A percentile compares a stretch with the other conserved stretches of the same genome.
Evolutionary conservation across 1,284 basidiomycete species (phyloP).

Genomic region (Sporisorium exsertum): DNA sequence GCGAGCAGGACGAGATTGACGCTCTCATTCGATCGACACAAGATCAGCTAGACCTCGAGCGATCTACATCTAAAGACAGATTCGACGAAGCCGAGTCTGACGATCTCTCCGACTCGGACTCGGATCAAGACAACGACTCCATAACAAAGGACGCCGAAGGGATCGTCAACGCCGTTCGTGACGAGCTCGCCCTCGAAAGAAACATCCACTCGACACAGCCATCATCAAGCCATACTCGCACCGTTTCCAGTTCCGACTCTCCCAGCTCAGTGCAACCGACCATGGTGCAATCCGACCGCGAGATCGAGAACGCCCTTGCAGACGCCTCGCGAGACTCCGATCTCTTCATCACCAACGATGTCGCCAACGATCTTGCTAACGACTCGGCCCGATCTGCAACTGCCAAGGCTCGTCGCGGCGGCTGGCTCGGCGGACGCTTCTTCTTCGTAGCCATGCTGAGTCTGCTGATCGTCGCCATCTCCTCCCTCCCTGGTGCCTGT

Average conservation of each 20-base stretch:
- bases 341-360: constrained; percentile 9
- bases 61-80: not conserved
- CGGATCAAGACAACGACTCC: constrained; percentile 24
- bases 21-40: constrained; percentile 36
- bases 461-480: constrained; percentile 42
- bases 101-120: constrained; percentile 20
- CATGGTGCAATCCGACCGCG: constrained; percentile 19
- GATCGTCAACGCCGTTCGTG: constrained; percentile 39
- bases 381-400: not conserved
- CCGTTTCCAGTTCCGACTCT: not conserved
- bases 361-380: not conserved
- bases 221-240: no score
- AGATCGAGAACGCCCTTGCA: constrained; percentile 44
- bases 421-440: constrained; percentile 36
- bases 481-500: constrained; percentile 41
- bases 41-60: constrained; percentile 33
- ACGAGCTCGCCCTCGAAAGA: constrained; percentile 39
- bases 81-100: constrained; percentile 28
- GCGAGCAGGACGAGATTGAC: constrained; percentile 48
- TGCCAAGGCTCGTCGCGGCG: constrained; percentile 26
- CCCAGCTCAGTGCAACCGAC: constrained; percentile 4
- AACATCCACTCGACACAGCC: not conserved
- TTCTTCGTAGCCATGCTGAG: constrained; percentile 44
- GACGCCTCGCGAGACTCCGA: constrained; percentile 35
- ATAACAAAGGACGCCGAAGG: constrained; percentile 29